These are phyloP conservation scores for Aspergillus egyptiacus DNA, from an alignment of 495 filamentous ascomycete genomes.

Conservation along the genomic window DNA sequence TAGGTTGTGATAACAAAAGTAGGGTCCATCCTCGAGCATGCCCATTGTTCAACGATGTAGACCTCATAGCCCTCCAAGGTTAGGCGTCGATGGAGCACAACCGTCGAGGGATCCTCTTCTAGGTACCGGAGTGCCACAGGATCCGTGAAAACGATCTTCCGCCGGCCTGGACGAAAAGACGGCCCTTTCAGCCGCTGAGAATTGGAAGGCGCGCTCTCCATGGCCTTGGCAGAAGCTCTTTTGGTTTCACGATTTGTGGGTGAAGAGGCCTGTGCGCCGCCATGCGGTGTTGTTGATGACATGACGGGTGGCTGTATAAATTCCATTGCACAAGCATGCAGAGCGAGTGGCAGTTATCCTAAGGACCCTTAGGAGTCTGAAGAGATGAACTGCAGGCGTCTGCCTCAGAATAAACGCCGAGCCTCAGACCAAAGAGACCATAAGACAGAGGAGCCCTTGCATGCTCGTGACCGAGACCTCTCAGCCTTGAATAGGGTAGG, in stretches of 20 bases:
- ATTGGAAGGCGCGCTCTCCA: conserved; percentile 22
- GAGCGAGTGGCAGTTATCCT: conserved; percentile 11
- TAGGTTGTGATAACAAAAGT: conserved; percentile 92
- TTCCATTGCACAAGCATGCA: conserved; percentile 4
- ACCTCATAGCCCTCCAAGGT: conserved; percentile 80
- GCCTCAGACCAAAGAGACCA: conserved; percentile 23
- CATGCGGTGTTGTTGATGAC: conserved; percentile 21
- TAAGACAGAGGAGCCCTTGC: conserved; percentile 20
- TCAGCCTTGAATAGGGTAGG: conserved; percentile 6
- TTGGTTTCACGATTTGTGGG: conserved; percentile 19
- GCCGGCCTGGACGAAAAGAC: conserved; percentile 29
- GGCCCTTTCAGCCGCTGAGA: conserved; percentile 17
- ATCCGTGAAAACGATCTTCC: conserved; percentile 64
- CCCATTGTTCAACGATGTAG: conserved; percentile 98
- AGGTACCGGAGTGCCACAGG: conserved; percentile 77
- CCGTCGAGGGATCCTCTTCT: conserved; percentile 76
- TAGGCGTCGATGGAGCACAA: conserved; percentile 63
- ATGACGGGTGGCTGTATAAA: conserved; percentile 8
- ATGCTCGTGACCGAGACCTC: conserved; percentile 20
- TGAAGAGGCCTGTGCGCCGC: conserved; percentile 17
- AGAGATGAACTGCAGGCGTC: conserved; percentile 3
- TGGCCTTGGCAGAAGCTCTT: conserved; percentile 20
- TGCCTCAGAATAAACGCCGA: conserved; percentile 21
- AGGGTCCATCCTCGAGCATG: conserved; percentile 81
- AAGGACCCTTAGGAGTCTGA: neutral